Conservation (phyloP, 2,329 filamentous ascomycete species). For the Scytalidium lignicola region DNA sequence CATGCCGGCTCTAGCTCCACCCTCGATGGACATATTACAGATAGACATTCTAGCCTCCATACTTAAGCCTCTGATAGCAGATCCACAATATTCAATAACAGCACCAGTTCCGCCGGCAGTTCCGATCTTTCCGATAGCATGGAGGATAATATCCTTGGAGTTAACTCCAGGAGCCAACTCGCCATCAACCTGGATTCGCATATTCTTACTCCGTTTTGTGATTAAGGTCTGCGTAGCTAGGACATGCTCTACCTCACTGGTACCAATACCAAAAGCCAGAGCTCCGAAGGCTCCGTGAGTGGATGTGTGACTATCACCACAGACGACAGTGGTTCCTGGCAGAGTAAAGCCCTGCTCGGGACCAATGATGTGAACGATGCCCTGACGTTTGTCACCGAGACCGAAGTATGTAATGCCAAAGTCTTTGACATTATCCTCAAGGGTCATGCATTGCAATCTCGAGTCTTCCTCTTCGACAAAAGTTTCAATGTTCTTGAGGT, state of each 20-base stretch:
- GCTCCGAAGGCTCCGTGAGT: slow-evolving; percentile 96
- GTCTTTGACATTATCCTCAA: slow-evolving; percentile 95
- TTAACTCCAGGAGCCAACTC: slow-evolving; percentile 85
- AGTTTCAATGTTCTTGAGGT: slow-evolving; percentile 85
- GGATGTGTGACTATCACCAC: slow-evolving; percentile 96
- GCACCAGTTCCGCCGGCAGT: slow-evolving; percentile 91
- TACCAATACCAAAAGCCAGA: slow-evolving; percentile 94
- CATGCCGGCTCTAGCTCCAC: slow-evolving; percentile 91
- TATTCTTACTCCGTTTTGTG: slow-evolving; percentile 95
- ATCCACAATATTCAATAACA: slow-evolving; percentile 97
- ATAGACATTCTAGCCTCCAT: slow-evolving; percentile 99
- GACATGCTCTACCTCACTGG: slow-evolving; percentile 97
- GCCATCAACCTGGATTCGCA: slow-evolving; percentile 93
- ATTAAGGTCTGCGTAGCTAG: slow-evolving; percentile 94
- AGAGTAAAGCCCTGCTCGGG: slow-evolving; percentile 98
- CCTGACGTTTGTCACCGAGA: slow-evolving; percentile 91
- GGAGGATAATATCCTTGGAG: slow-evolving; percentile 91
- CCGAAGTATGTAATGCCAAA: slow-evolving; percentile 98
- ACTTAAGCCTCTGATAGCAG: slow-evolving; percentile 80
- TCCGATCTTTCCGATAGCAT: slow-evolving; percentile 89
- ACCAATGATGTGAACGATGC: slow-evolving; percentile 97
- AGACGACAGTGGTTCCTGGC: slow-evolving; percentile 93
- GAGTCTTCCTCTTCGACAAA: slow-evolving; percentile 97
- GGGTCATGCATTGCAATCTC: slow-evolving; percentile 85
- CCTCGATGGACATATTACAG: slow-evolving; percentile 99